phyloP scores from a whole-genome alignment of 345 rosid genomes.

The Abelmoschus esculentus region DNA sequence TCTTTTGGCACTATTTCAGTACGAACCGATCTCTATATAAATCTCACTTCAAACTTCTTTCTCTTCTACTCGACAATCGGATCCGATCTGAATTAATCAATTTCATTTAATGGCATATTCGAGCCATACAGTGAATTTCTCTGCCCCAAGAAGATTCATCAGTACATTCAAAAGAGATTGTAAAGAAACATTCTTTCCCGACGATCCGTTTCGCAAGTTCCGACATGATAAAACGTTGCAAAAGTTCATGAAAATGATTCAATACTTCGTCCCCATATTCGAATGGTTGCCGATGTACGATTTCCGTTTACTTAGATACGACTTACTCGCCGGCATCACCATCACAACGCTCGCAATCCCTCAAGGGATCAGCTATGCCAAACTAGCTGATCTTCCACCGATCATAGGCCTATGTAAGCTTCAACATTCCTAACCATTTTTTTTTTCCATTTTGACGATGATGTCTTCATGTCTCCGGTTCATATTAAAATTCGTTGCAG shows the following conservation, averaged over 20 bases:
- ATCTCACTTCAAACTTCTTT: background rate
- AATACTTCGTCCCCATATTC: constrained; percentile 67
- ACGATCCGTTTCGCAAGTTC: constrained; percentile 66
- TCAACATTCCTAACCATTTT: no score
- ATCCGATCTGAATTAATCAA: background rate
- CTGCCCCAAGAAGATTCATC: constrained; percentile 36
- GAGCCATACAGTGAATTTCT: constrained; percentile 38
- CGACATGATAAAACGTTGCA: constrained; percentile 12
- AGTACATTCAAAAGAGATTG: constrained; percentile 36
- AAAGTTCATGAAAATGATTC: constrained; percentile 25
- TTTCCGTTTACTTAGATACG: constrained; percentile 37
- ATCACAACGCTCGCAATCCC: constrained; percentile 86
- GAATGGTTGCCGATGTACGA: constrained; percentile 72
- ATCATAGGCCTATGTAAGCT: constrained; percentile 75
- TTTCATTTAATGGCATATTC: background rate
- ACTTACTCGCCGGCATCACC: constrained; percentile 84
- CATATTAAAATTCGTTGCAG: constrained; percentile 21
- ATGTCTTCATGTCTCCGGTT: background rate
- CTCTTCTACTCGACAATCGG: background rate
- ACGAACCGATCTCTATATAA: background rate
- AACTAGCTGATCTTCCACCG: constrained; percentile 67
- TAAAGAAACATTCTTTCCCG: constrained; percentile 74
- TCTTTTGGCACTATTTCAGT: background rate
- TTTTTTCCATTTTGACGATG: no score
- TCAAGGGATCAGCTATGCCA: constrained; percentile 91